Evolutionary conservation across 495 filamentous ascomycete species (phyloP).

Genomic region (Alectoria sarmentosa): DNA sequence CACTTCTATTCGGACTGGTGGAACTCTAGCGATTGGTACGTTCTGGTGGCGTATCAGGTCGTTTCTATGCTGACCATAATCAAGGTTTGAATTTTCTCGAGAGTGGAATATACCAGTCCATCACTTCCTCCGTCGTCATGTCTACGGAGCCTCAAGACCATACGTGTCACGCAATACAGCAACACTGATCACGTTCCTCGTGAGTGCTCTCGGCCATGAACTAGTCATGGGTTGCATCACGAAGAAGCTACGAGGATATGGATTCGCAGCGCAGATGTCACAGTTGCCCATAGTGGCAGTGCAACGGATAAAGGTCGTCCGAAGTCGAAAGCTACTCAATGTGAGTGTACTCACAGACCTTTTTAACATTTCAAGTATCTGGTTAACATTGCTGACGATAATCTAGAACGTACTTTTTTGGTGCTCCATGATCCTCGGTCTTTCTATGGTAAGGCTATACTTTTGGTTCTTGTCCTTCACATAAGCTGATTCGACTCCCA

Average conservation of each 20-base stretch:
- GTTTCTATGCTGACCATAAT: slow-evolving; percentile 8
- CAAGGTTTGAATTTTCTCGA: slow-evolving; percentile 89
- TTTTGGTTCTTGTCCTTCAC: background rate
- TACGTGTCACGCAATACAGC: slow-evolving; percentile 72
- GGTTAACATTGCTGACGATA: slow-evolving; percentile 5
- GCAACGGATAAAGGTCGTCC: slow-evolving; percentile 71
- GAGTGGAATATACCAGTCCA: slow-evolving; percentile 99
- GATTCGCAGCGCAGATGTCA: slow-evolving; percentile 89
- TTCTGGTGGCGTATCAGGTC: background rate
- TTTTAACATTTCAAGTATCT: slow-evolving; percentile 3
- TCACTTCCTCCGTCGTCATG: slow-evolving; percentile 90
- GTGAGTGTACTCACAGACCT: slow-evolving; percentile 32
- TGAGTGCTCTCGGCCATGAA: slow-evolving; percentile 84
- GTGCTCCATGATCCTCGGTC: slow-evolving; percentile 87
- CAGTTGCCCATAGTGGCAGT: slow-evolving; percentile 91
- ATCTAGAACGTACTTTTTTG: slow-evolving; percentile 79
- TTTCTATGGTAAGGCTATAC: slow-evolving; percentile 63
- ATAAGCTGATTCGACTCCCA: slow-evolving; percentile 26
- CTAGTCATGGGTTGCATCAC: slow-evolving; percentile 97
- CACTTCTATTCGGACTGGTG: slow-evolving; percentile 99
- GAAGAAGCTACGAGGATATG: slow-evolving; percentile 91
- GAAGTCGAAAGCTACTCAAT: slow-evolving; percentile 69
- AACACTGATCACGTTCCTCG: slow-evolving; percentile 86
- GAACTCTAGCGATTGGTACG: slow-evolving; percentile 54
- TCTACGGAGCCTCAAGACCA: slow-evolving; percentile 72